Conservation (phyloP, 768 basidiomycete genomes). For the button mushroom (Agaricus bisporus) region DNA sequence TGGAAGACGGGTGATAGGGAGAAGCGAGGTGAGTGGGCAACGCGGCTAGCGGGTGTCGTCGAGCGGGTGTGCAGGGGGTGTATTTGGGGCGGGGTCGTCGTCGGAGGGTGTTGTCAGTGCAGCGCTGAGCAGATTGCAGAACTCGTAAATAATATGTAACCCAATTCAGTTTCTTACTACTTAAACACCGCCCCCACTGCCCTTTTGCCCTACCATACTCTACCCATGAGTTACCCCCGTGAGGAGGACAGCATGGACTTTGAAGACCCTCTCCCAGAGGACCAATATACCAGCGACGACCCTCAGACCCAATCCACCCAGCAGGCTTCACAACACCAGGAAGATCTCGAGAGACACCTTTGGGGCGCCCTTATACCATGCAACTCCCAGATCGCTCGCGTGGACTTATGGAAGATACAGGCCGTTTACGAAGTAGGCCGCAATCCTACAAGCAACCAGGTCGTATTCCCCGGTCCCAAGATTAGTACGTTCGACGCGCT, state of each 20-base stretch:
- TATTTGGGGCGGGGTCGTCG: slow-evolving; percentile 33
- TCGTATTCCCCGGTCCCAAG: slow-evolving; percentile 64
- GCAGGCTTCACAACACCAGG: slow-evolving; percentile 30
- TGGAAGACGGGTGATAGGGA: slow-evolving; percentile 29
- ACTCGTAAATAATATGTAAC: slow-evolving; percentile 14
- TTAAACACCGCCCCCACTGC: slow-evolving; percentile 16
- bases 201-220: slow-evolving; percentile 9
- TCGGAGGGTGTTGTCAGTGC: slow-evolving; percentile 69
- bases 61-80: slow-evolving; percentile 3
- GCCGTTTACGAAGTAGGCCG: slow-evolving; percentile 52
- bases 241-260: slow-evolving; percentile 17
- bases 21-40: slow-evolving; percentile 29
- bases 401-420: slow-evolving; percentile 56
- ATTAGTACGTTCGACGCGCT: slow-evolving; percentile 49
- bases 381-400: slow-evolving; percentile 39
- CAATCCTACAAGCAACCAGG: slow-evolving; percentile 36
- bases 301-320: slow-evolving; percentile 42
- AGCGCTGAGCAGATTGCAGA: slow-evolving; percentile 43
- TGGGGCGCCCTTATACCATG: slow-evolving; percentile 75
- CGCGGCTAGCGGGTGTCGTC: slow-evolving; percentile 21
- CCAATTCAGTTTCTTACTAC: slow-evolving; percentile 7
- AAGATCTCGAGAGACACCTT: slow-evolving; percentile 35
- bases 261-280: slow-evolving; percentile 13
- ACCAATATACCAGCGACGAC: slow-evolving; percentile 23
- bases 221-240: slow-evolving; percentile 14